Percentiles rank a stretch among this genome's conserved stretches.
Evolutionary conservation across 1,284 basidiomycete genomes (phyloP).

Genomic region (Cutaneotrichosporon cavernicola): DNA sequence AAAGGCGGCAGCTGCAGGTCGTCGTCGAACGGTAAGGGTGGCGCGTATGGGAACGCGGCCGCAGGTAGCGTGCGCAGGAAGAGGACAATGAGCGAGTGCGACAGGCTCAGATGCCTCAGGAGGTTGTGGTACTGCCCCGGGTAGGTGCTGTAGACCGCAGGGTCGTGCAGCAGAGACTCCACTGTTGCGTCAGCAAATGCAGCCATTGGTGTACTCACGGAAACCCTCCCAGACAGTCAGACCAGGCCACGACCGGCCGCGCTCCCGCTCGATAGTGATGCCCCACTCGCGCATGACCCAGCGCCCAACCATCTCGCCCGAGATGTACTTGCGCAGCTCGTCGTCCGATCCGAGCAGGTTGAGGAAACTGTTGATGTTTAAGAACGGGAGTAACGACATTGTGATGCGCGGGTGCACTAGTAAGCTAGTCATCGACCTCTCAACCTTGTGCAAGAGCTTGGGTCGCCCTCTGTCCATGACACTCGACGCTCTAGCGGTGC

Average conservation of each 20-base stretch:
- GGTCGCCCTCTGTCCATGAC: slow-evolving; percentile 20
- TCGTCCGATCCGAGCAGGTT: slow-evolving; percentile 44
- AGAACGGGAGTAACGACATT: slow-evolving; percentile 37
- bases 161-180: slow-evolving; percentile 51
- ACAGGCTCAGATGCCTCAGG: slow-evolving; percentile 49
- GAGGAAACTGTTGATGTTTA: slow-evolving; percentile 50
- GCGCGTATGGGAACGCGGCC: slow-evolving; percentile 39
- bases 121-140: slow-evolving; percentile 47
- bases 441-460: not conserved
- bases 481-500: slow-evolving; percentile 1
- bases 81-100: slow-evolving; percentile 50
- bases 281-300: slow-evolving; percentile 52
- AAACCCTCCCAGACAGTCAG: slow-evolving; percentile 54
- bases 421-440: slow-evolving; percentile 23
- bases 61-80: slow-evolving; percentile 48
- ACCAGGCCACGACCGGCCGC: slow-evolving; percentile 48
- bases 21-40: slow-evolving; percentile 51
- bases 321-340: slow-evolving; percentile 38
- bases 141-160: slow-evolving; percentile 50
- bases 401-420: slow-evolving; percentile 40
- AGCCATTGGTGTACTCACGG: slow-evolving; percentile 37
- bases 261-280: slow-evolving; percentile 35
- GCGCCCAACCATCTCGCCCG: slow-evolving; percentile 49
- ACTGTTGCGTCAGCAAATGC: slow-evolving; percentile 33
- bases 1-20: slow-evolving; percentile 32